Percentiles rank a stretch among this genome's conserved stretches.
Conservation (phyloP, 1,139 yeast species). For the Saccharomyces hybrid region DNA sequence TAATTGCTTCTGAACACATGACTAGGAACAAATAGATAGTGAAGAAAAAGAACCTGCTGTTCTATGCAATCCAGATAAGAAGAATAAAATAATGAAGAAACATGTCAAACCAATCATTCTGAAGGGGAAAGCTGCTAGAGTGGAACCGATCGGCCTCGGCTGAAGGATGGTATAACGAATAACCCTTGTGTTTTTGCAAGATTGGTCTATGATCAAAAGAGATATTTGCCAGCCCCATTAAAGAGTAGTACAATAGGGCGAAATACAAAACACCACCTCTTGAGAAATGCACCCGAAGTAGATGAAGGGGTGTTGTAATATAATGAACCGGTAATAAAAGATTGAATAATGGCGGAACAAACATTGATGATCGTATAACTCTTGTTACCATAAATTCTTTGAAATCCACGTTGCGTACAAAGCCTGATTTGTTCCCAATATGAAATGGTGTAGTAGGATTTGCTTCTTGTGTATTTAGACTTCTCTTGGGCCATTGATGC, state of each 20-base stretch:
- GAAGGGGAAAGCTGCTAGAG: constrained; percentile 43
- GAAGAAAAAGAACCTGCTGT: constrained; percentile 52
- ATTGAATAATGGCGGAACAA: constrained; percentile 43
- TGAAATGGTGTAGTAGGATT: constrained; percentile 42
- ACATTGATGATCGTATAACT: constrained; percentile 42
- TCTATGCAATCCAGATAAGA: constrained; percentile 43
- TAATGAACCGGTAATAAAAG: constrained; percentile 43
- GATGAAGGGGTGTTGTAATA: constrained; percentile 39
- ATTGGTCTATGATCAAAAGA: constrained; percentile 47
- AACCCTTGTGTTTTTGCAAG: constrained; percentile 48
- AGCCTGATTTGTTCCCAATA: constrained; percentile 42
- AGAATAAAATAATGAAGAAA: constrained; percentile 44
- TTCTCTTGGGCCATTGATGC: constrained; percentile 39
- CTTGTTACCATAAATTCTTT: constrained; percentile 45
- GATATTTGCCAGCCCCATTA: constrained; percentile 51
- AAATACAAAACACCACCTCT: constrained; percentile 54
- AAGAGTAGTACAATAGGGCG: constrained; percentile 44
- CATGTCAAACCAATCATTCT: constrained; percentile 39
- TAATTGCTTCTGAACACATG: constrained; percentile 37
- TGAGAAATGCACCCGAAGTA: constrained; percentile 47
- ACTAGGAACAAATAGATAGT: constrained; percentile 41
- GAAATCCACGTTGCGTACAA: constrained; percentile 43
- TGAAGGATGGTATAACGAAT: constrained; percentile 50
- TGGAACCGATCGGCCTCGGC: constrained; percentile 49
- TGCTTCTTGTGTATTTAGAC: constrained; percentile 34